phyloP scores from a whole-genome alignment of 2,329 filamentous ascomycete species.

The Taxawa tesnikishii region DNA sequence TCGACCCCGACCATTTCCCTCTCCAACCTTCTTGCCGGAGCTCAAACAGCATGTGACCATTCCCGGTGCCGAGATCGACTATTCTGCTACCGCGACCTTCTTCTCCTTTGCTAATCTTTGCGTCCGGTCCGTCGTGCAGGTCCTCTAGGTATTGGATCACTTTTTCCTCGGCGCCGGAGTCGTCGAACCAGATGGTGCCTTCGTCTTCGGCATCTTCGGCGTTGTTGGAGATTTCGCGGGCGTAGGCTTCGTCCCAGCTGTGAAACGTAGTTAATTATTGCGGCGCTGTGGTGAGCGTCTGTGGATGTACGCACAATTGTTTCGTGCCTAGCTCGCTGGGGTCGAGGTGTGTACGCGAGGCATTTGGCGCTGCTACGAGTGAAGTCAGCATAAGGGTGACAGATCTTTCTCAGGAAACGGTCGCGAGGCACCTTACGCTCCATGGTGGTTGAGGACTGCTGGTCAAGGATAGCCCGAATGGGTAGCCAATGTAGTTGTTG shows the following conservation, averaged over 20 bases:
- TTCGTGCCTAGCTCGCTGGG: conserved; percentile 69
- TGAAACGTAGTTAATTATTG: conserved; percentile 1
- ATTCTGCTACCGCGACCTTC: conserved; percentile 39
- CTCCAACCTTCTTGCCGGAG: conserved; percentile 55
- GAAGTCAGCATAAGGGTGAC: no score
- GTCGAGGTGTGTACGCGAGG: conserved; percentile 7
- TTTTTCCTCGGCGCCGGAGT: conserved; percentile 76
- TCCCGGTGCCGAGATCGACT: conserved; percentile 85
- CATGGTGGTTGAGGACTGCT: conserved; percentile 34
- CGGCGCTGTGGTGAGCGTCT: conserved; percentile 1
- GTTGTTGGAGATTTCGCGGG: conserved; percentile 59
- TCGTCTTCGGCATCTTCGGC: conserved; percentile 60
- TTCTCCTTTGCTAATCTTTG: conserved; percentile 24
- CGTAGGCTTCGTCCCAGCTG: conserved; percentile 53
- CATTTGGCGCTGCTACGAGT: no score
- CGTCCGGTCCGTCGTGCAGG: conserved; percentile 27
- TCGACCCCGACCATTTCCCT: conserved; percentile 72
- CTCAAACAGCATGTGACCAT: conserved; percentile 82
- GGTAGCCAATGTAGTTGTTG: no score
- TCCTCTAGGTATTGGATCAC: conserved; percentile 50
- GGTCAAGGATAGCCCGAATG: no score
- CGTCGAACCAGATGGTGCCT: conserved; percentile 93
- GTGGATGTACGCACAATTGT: conserved; percentile 62
- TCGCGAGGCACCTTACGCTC: background rate
- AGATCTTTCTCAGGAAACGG: no score